Conservation (phyloP, 345 rosid species). For the Lepidium didymum region DNA sequence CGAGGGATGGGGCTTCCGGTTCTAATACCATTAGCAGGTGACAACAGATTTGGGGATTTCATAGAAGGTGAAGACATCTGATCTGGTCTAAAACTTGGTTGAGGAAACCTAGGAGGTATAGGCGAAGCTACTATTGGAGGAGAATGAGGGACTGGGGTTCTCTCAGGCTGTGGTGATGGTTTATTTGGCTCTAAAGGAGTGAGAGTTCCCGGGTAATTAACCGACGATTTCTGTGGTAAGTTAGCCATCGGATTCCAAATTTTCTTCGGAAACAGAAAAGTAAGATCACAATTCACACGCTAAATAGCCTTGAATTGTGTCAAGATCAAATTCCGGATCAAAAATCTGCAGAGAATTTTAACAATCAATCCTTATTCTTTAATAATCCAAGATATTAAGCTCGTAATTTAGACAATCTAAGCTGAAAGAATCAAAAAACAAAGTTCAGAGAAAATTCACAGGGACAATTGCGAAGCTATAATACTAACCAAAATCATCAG, state of each 20-base stretch:
- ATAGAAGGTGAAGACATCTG: slow-evolving; percentile 50
- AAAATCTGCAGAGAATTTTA: slow-evolving; percentile 15
- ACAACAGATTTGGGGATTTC: slow-evolving; percentile 40
- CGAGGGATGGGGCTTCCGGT: slow-evolving; percentile 67
- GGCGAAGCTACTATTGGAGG: slow-evolving; percentile 39
- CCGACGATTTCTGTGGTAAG: slow-evolving; percentile 43
- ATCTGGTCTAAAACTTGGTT: slow-evolving; percentile 55
- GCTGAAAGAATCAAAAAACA: slow-evolving; percentile 7
- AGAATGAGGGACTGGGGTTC: slow-evolving; percentile 35
- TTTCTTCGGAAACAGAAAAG: not conserved
- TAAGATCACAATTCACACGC: slow-evolving; percentile 14
- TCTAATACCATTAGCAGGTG: slow-evolving; percentile 60
- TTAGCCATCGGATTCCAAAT: slow-evolving; percentile 52
- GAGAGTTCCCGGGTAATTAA: slow-evolving; percentile 37
- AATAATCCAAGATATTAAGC: not conserved
- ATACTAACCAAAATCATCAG: slow-evolving; percentile 17
- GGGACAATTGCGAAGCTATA: not conserved
- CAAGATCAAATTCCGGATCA: slow-evolving; percentile 15
- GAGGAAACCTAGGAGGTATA: slow-evolving; percentile 58
- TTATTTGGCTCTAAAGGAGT: slow-evolving; percentile 37
- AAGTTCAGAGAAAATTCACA: not conserved
- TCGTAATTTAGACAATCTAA: slow-evolving; percentile 13
- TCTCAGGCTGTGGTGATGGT: slow-evolving; percentile 38
- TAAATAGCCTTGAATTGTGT: not conserved
- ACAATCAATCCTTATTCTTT: not conserved